Base-by-base conservation (phyloP, 2,329 filamentous ascomycete species). In the Monilinia fructicola region DNA sequence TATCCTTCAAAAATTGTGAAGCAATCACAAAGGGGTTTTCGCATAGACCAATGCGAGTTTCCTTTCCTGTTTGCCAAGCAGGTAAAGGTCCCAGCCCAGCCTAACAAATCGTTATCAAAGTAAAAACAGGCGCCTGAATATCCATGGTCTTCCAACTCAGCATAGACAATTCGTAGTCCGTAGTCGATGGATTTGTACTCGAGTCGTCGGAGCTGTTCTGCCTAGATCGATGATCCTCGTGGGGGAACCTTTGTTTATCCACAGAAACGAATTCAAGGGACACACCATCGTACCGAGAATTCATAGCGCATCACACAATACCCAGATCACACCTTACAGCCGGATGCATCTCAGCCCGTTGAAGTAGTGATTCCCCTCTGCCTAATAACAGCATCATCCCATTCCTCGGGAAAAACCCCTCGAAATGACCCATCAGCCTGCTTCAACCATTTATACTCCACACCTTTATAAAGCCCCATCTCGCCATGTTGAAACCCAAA, bases 371-470 rank as follows among this genome's bases (percentile, higher is more conserved):
- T 26, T 35, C 40, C 18, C 26, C 61, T 46, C 21, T 18, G 28
- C 50, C 44, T 64, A 31, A 64, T 16, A 35, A 56, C 23, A 42
- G 61, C 52, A 56, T 64, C 61, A 38, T 64, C 38, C 61, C 61
- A 64, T 35, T 64, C 52, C 26, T 56, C 53, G 1, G 61, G 26
- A 18, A 56, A 7, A 1, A 56, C 52, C n/a, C 61, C 61, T 48
- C 31, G 50, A 42, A 38, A 54, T 11, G 50, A 31, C 14, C 61
- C 61, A 38, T 56, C 53, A 18, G 16, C 3, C 26, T 54, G 38
- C 61, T 23, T 64, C 18, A 55, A 38, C 61, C 61, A 64, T 31
- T 31, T 55, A 35, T 64, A 64, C 42, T 64, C 52, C 40, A 46
- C 28, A 14, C 38, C 50, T 23, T 64, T 64, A 35, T 64, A 64